A percentile compares a stretch with the other conserved stretches of the same genome.
phyloP scores from a whole-genome alignment of 441 rosid genomes.

The Gossypium laxum region DNA sequence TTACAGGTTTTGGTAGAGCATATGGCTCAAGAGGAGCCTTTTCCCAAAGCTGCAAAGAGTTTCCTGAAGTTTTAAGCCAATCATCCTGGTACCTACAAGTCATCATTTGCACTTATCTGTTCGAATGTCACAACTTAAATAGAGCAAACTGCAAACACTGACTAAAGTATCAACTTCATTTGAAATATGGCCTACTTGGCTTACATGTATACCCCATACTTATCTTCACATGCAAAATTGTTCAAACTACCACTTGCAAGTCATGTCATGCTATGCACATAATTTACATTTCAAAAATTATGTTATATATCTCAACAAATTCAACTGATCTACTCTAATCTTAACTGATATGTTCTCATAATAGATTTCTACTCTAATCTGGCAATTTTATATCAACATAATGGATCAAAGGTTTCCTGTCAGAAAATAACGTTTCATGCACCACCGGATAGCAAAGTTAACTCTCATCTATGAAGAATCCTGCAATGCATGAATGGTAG shows the following conservation, averaged over 20 bases:
- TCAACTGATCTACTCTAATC: neutral
- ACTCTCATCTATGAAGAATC: neutral
- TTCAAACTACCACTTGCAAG: neutral
- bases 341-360: neutral
- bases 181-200: neutral
- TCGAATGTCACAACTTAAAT: neutral
- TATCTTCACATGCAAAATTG: neutral
- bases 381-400: neutral
- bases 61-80: slow-evolving; percentile 91
- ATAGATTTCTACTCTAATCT: neutral
- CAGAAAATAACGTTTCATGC: neutral
- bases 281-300: neutral
- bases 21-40: slow-evolving; percentile 98
- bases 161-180: neutral
- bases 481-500: neutral
- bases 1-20: slow-evolving; percentile 79
- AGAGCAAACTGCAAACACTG: slow-evolving; percentile 5
- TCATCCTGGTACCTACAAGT: slow-evolving; percentile 91
- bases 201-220: neutral
- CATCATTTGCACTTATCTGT: slow-evolving; percentile 14
- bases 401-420: neutral
- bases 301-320: neutral
- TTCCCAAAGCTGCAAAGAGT: slow-evolving; percentile 87
- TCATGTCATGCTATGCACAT: neutral
- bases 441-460: neutral